Percentiles rank a stretch among this genome's conserved stretches.
Evolutionary conservation across 2,329 filamentous ascomycete species (phyloP).

Genomic region (Penicillium sp.): DNA sequence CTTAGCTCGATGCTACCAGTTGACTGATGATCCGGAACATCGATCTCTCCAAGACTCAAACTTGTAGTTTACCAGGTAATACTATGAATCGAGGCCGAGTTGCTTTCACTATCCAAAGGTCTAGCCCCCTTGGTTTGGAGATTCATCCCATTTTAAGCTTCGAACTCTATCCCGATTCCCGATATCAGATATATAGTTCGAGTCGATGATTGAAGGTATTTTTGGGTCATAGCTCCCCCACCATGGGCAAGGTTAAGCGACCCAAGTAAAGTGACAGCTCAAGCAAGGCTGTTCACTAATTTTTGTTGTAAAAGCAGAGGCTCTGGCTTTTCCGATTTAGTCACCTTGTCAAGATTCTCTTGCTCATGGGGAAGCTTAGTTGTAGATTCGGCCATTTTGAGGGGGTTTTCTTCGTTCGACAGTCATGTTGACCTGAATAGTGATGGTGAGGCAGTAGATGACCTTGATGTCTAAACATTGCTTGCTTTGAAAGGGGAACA

Average conservation of each 20-base stretch:
- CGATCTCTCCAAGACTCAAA: not conserved
- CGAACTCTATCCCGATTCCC: not conserved
- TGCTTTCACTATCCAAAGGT: not conserved
- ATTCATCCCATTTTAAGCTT: not conserved
- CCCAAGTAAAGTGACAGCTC: not conserved
- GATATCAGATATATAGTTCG: not conserved
- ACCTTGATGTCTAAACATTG: no score
- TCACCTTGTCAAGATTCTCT: no score
- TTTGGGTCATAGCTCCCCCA: not conserved
- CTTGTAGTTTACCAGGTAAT: not conserved
- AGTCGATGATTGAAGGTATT: not conserved
- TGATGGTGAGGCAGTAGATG: no score
- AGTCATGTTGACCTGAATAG: no score
- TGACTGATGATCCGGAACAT: not conserved
- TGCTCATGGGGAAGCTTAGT: no score
- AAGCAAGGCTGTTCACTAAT: not conserved
- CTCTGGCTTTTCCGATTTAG: no score
- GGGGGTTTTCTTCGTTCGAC: no score
- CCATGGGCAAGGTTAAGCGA: not conserved
- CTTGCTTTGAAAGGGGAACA: no score
- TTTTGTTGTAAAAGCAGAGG: not conserved
- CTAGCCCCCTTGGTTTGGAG: not conserved
- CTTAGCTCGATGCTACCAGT: not conserved
- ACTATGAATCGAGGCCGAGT: not conserved
- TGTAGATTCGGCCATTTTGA: no score